Base-by-base conservation (phyloP, 768 basidiomycete species). In the Pleurotus sapidus region DNA sequence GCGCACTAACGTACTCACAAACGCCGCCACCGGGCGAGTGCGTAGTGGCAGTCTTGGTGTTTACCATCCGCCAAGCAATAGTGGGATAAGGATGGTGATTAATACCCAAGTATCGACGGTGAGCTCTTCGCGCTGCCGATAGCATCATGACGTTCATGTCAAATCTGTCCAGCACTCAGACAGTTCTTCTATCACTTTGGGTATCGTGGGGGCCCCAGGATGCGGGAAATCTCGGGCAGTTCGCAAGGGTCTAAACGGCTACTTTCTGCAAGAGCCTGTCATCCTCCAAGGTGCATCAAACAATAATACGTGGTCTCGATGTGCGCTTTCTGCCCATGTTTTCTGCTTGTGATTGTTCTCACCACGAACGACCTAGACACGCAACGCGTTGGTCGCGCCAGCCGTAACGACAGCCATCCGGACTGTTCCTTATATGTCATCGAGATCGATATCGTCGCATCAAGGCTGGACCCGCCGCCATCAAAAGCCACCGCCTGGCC, bases 181-280 rank as follows among this genome's bases (percentile, higher is more conserved):
- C 53, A 66, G 62, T 56, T 61, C 64, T n/a, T 69, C 70, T 47
- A 69, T 89, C 49, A 84, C 86, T 7, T 75, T 98, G 27, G 87
- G 87, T 30, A 86, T 98, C 34, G 79, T 95, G 39, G 96, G 96
- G 12, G 80, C 84, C 11, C 70, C 79, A 39, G 82, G 86, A 34
- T 93, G 90, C 59, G 96, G 95, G 59, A 98, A 98, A 72, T 88
- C 91, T 1, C 83, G 85, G 2, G 80, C 93, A 49, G 90, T 97
- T 60, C 76, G 78, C 37, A 88, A 87, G 67, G 94, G 93, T 9
- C 75, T 94, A 56, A 85, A 83, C 60, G 76, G 79, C 2, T 87
- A 84, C 63, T 74, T 77, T 14, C 73, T 90, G 14, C 72, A 74
- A 34, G 78, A 81, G 54, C 68, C 80, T 30, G 66, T 66, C 17